A percentile compares a stretch with the other conserved stretches of the same genome.
Evolutionary conservation across 2,329 filamentous ascomycete genomes (phyloP).

Genomic region (Monosporascus ibericus): DNA sequence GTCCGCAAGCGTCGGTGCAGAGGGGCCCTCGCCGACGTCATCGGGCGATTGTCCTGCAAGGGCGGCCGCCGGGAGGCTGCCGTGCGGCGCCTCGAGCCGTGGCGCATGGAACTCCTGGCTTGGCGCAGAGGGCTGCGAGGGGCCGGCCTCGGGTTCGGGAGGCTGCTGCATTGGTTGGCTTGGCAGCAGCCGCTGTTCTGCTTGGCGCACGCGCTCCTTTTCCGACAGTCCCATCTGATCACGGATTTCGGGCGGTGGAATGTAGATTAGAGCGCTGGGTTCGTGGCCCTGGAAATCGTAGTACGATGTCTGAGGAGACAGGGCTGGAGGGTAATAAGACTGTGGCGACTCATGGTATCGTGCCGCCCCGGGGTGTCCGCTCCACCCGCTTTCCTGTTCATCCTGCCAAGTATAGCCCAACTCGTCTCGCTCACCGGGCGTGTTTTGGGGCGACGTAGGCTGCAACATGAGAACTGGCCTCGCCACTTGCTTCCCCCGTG

Average conservation of each 20-base stretch:
- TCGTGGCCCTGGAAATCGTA: conserved; percentile 26
- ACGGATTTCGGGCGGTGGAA: conserved; percentile 55
- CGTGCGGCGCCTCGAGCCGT: not conserved
- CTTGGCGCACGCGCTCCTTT: conserved; percentile 72
- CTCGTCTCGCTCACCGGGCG: conserved; percentile 11
- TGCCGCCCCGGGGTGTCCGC: conserved; percentile 11
- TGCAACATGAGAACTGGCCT: conserved; percentile 16
- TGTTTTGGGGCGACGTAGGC: conserved; percentile 12
- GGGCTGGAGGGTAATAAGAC: conserved; percentile 18
- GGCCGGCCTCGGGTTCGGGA: conserved; percentile 27
- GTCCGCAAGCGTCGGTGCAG: conserved; percentile 12
- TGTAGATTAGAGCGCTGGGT: conserved; percentile 38
- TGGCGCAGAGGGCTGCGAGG: conserved; percentile 32
- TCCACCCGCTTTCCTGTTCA: conserved; percentile 19
- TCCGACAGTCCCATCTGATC: conserved; percentile 64
- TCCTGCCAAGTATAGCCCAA: conserved; percentile 26
- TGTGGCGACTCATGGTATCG: conserved; percentile 15
- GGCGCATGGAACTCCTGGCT: conserved; percentile 1
- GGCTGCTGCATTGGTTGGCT: conserved; percentile 59
- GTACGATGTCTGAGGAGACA: conserved; percentile 26
- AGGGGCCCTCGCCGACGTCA: conserved; percentile 14
- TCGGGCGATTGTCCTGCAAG: conserved; percentile 13
- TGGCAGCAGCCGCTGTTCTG: conserved; percentile 73
- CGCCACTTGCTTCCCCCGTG: conserved; percentile 20
- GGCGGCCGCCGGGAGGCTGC: not conserved